Evolutionary conservation across 371 early-diverging fungal species (phyloP).

Genomic region (Gilbertella persicaria): DNA sequence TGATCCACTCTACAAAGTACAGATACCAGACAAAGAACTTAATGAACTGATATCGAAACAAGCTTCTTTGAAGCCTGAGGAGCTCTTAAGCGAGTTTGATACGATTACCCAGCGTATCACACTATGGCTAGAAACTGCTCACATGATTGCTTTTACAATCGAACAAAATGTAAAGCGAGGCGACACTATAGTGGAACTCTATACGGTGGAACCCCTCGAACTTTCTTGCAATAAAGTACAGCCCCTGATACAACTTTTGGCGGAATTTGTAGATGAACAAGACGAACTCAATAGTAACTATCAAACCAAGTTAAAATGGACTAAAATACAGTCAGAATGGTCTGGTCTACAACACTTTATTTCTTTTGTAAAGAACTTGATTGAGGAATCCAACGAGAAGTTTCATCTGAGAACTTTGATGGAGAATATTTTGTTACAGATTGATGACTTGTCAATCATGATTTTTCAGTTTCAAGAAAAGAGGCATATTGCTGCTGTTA

Average conservation of each 20-base stretch:
- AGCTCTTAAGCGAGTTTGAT: constrained; percentile 18
- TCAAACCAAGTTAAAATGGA: constrained; percentile 18
- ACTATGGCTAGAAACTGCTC: constrained; percentile 41
- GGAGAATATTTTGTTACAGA: constrained; percentile 34
- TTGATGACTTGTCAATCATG: constrained; percentile 42
- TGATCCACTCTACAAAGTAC: constrained; percentile 7
- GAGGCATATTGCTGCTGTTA: constrained; percentile 19
- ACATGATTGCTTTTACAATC: constrained; percentile 38
- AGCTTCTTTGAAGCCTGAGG: constrained; percentile 9
- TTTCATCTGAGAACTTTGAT: constrained; percentile 19
- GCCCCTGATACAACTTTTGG: constrained; percentile 20
- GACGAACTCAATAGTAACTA: not conserved
- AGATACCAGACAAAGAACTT: constrained; percentile 27
- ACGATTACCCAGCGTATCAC: constrained; percentile 23
- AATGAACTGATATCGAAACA: constrained; percentile 10
- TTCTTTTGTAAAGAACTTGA: constrained; percentile 28
- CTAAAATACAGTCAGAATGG: constrained; percentile 52
- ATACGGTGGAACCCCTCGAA: constrained; percentile 23
- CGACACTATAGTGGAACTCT: constrained; percentile 1
- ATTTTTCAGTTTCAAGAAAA: constrained; percentile 49
- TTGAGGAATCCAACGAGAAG: constrained; percentile 23
- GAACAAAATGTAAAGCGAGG: constrained; percentile 41
- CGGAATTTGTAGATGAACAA: constrained; percentile 15
- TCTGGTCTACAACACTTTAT: constrained; percentile 49
- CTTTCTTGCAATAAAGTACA: constrained; percentile 9